Base-by-base conservation (phyloP, 192 early-diverging fungal species). In the Coemansia pectinata region DNA sequence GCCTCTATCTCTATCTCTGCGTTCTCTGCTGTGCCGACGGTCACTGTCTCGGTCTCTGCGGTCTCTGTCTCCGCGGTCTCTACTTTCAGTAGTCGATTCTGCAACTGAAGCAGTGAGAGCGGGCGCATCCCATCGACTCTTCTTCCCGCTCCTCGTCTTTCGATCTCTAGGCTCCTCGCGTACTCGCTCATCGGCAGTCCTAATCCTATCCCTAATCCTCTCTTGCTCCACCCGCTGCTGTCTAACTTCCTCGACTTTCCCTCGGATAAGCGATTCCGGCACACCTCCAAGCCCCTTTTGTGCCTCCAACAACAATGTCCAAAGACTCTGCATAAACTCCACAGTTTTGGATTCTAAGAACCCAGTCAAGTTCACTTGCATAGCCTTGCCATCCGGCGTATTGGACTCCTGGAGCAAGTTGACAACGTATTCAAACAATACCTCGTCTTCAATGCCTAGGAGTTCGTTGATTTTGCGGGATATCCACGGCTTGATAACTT, bases 321-420 rank as follows among this genome's bases (percentile, higher is more conserved):
- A 99, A 12, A 99, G 86, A 63, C 92, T 90, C 40, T 89, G 83
- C 71, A 98, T 90, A 80, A 99, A 98, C 5, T 64, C 75, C 34
- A 85, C 82, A 5, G 97, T 85, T 36, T 93, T 94, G 21, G 84
- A 85, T 70, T 96, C 94, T 21, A 99, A 79, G 66, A 99, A 99
- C 11, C 96, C 95, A 3, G 95, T 95, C 9, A 99, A 84, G 67
- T 94, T 94, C 64, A 98, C 95, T 77, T 99, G 97, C 86, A 99
- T 94, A 19, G 86, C 70, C 66, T 90, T 91, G 42, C 96, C 93
- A 79, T 99, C 97, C 11, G 91, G 88, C 4, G 79, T 86, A 87
- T 92, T 59, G 15, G 66, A 68, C 27, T 89, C 89, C 66, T 97
- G 91, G 36, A 99, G 84, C 78, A 96, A 85, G 33, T 90, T 89